Conservation (phyloP, 352 stramenopile species). For the Pythium aristosporum region DNA sequence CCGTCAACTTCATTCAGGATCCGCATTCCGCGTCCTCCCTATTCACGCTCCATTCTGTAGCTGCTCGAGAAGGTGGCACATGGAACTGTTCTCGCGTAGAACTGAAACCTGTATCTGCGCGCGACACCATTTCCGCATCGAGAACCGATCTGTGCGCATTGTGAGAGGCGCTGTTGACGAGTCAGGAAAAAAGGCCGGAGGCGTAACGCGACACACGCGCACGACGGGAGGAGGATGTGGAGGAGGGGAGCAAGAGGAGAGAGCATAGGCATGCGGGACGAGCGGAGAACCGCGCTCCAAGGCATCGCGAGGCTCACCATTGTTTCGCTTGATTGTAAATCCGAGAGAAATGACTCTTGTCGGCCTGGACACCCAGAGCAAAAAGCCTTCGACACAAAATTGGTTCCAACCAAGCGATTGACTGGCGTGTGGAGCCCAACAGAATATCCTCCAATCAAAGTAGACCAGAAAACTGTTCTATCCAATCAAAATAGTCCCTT, state of each 20-base stretch:
- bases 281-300: not conserved
- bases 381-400: constrained; percentile 17
- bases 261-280: not conserved
- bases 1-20: not conserved
- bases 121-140: not conserved
- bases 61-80: not conserved
- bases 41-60: not conserved
- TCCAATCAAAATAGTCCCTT: constrained; percentile 13
- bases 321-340: constrained; percentile 45
- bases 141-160: not conserved
- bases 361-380: not conserved
- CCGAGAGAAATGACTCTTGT: constrained; percentile 30
- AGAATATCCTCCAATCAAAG: constrained; percentile 16
- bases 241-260: constrained; percentile 2
- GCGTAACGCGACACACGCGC: not conserved
- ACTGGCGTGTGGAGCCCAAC: constrained; percentile 26
- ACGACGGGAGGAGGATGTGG: not conserved
- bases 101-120: not conserved
- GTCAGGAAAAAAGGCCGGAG: not conserved
- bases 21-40: not conserved
- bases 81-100: constrained; percentile 3
- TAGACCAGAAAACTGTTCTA: not conserved
- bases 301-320: constrained; percentile 44
- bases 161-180: not conserved
- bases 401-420: constrained; percentile 33